Percentiles rank a stretch among this genome's conserved stretches.
Evolutionary conservation across 306 rosid species (phyloP).

Genomic region (Oemleria cerasiformis): DNA sequence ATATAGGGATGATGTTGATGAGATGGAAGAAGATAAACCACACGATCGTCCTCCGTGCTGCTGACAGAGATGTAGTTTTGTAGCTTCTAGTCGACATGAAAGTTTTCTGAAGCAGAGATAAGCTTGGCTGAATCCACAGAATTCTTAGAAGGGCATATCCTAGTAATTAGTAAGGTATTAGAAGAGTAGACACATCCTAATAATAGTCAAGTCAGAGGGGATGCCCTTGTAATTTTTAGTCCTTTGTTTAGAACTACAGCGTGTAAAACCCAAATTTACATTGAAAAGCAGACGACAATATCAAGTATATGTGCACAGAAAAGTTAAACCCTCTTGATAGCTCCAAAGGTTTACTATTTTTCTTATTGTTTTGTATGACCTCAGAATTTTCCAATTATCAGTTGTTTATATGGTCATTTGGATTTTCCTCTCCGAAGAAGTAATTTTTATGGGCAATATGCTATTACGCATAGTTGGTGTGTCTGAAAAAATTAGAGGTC

Average conservation of each 20-base stretch:
- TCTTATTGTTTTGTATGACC: background rate
- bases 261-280: constrained; percentile 1
- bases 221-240: background rate
- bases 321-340: background rate
- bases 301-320: constrained; percentile 17
- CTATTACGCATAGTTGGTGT: too few relatives aligned
- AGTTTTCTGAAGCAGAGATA: constrained; percentile 6
- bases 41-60: constrained; percentile 32
- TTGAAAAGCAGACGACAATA: background rate
- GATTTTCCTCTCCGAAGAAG: background rate
- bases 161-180: background rate
- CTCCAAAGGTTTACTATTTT: background rate
- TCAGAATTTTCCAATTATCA: background rate
- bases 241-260: background rate
- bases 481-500: too few relatives aligned
- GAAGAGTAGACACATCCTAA: background rate
- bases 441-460: too few relatives aligned
- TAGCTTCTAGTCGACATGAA: constrained; percentile 12
- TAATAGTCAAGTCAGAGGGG: background rate
- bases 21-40: constrained; percentile 59
- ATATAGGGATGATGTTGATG: constrained; percentile 47
- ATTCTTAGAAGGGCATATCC: constrained; percentile 2
- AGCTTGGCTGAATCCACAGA: constrained; percentile 7
- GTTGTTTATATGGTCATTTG: background rate
- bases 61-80: constrained; percentile 20